Conservation (phyloP, 495 filamentous ascomycete genomes). For the Massariosphaeria phaeospora region DNA sequence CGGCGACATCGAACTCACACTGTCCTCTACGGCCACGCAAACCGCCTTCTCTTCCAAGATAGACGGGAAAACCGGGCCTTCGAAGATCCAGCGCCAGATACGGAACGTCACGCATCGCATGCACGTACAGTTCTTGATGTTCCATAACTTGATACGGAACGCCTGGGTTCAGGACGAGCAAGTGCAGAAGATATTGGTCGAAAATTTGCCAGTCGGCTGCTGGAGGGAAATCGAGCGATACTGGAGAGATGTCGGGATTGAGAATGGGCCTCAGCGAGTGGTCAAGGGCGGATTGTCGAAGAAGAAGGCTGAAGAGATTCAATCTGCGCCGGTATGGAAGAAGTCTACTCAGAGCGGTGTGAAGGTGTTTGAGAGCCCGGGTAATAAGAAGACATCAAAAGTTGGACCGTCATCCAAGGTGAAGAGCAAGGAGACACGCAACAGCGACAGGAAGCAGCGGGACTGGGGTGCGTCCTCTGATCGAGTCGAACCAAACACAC, state of each 20-base stretch:
- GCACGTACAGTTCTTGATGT: conserved; percentile 84
- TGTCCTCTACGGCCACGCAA: conserved; percentile 36
- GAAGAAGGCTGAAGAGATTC: conserved; percentile 9
- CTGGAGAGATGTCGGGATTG: conserved; percentile 60
- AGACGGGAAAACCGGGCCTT: conserved; percentile 71
- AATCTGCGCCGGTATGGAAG: conserved; percentile 16
- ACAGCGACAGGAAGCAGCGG: conserved; percentile 43
- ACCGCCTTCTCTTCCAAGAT: conserved; percentile 50
- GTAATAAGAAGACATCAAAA: conserved; percentile 1
- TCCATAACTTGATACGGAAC: conserved; percentile 84
- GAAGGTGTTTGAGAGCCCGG: conserved; percentile 2
- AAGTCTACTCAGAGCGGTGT: conserved; percentile 4
- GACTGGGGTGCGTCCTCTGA: conserved; percentile 72
- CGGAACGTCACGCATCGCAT: conserved; percentile 74
- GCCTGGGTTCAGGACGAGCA: conserved; percentile 76
- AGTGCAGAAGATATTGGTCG: conserved; percentile 69
- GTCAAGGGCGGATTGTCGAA: conserved; percentile 27
- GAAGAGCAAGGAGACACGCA: conserved; percentile 1
- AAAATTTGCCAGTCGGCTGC: conserved; percentile 60
- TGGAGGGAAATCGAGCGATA: conserved; percentile 71
- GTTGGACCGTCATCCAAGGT: neutral
- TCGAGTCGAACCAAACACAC: conserved; percentile 60
- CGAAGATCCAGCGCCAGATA: conserved; percentile 74
- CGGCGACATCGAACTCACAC: conserved; percentile 70
- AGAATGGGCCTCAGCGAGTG: conserved; percentile 45